phyloP scores from a whole-genome alignment of 2,329 filamentous ascomycete genomes.

The Plenodomus lindquistii region DNA sequence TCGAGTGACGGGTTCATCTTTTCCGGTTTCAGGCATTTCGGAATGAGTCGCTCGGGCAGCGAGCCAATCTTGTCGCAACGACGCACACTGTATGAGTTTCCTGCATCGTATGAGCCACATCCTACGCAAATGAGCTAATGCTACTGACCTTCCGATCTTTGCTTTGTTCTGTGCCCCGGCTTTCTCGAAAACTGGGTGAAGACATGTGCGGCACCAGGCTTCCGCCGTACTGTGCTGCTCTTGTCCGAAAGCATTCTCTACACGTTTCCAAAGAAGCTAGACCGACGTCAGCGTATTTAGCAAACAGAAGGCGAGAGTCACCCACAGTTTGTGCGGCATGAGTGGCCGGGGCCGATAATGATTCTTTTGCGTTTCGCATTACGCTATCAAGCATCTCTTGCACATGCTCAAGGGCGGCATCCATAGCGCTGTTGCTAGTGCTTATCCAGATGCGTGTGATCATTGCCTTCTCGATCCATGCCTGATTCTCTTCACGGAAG shows the following conservation, averaged over 20 bases:
- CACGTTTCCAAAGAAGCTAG: slow-evolving; percentile 79
- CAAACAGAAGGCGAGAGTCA: neutral
- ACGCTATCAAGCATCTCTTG: slow-evolving; percentile 53
- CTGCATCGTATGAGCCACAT: slow-evolving; percentile 48
- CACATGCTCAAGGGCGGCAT: slow-evolving; percentile 45
- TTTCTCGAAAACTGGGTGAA: slow-evolving; percentile 68
- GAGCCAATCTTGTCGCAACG: slow-evolving; percentile 61
- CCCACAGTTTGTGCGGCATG: slow-evolving; percentile 69
- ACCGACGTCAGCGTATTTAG: neutral
- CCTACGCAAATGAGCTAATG: neutral
- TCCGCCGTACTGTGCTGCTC: slow-evolving; percentile 60
- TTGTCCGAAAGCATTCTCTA: slow-evolving; percentile 63
- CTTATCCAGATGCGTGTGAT: slow-evolving; percentile 71
- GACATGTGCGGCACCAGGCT: slow-evolving; percentile 72
- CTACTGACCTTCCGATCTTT: slow-evolving; percentile 66
- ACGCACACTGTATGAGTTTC: slow-evolving; percentile 72
- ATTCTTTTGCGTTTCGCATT: slow-evolving; percentile 48
- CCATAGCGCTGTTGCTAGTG: slow-evolving; percentile 50
- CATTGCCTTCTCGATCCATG: slow-evolving; percentile 71
- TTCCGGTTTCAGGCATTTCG: slow-evolving; percentile 61
- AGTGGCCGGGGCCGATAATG: slow-evolving; percentile 64
- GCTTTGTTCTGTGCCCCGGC: slow-evolving; percentile 68
- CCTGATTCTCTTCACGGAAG: slow-evolving; percentile 51
- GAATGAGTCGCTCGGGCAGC: slow-evolving; percentile 60
- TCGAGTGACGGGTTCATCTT: slow-evolving; percentile 66